Evolutionary conservation across 2,329 filamentous ascomycete species (phyloP).

Genomic region (Cryphonectria japonica): DNA sequence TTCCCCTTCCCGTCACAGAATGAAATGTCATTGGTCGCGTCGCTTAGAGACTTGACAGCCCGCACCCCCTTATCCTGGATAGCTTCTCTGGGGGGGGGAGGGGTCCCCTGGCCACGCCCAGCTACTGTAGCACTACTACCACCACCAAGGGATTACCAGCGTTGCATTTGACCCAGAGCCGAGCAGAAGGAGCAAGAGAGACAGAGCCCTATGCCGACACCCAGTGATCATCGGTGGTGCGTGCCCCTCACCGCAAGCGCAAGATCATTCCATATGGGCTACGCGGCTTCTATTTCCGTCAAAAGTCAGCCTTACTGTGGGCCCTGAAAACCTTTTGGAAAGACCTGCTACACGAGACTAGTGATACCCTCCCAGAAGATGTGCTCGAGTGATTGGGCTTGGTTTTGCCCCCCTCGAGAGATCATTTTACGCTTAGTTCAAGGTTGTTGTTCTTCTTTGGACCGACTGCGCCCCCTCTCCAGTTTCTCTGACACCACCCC

Average conservation of each 20-base stretch:
- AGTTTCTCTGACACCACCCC: too few relatives aligned
- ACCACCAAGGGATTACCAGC: neutral
- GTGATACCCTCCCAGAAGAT: too few relatives aligned
- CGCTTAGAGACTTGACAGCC: neutral
- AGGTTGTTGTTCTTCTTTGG: too few relatives aligned
- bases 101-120: too few relatives aligned
- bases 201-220: neutral
- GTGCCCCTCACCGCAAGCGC: neutral
- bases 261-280: neutral
- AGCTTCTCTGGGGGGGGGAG: neutral
- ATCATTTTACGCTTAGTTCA: too few relatives aligned
- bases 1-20: neutral
- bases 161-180: neutral
- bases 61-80: neutral
- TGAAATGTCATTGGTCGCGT: neutral
- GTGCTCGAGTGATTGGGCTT: too few relatives aligned
- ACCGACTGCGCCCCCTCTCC: too few relatives aligned
- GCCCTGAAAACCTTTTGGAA: neutral
- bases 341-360: too few relatives aligned
- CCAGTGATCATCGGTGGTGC: neutral
- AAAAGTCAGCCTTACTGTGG: slow-evolving; percentile 8
- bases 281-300: slow-evolving; percentile 4
- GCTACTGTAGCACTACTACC: too few relatives aligned
- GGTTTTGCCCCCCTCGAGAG: too few relatives aligned
- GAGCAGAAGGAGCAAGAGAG: neutral